phyloP scores from a whole-genome alignment of 2,329 filamentous ascomycete species.

The Claviceps maximensis region DNA sequence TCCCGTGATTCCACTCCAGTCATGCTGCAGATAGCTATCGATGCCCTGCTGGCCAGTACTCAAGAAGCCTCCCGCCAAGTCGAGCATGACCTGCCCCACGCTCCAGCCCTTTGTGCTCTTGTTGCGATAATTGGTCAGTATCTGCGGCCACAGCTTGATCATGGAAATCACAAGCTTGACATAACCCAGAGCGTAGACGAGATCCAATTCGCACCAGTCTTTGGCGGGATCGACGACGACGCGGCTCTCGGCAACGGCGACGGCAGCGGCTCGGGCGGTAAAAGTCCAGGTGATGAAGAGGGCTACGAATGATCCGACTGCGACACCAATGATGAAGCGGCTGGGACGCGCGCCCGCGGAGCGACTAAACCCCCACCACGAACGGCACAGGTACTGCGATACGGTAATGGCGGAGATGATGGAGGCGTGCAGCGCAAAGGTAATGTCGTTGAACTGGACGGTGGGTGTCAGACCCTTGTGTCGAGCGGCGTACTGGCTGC shows the following conservation, averaged over 20 bases:
- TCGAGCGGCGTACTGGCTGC: slow-evolving; percentile 69
- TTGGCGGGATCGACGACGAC: slow-evolving; percentile 21
- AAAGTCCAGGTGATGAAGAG: slow-evolving; percentile 31
- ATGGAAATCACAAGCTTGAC: slow-evolving; percentile 82
- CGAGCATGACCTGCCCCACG: slow-evolving; percentile 72
- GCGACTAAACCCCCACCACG: slow-evolving; percentile 62
- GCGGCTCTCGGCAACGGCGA: no score
- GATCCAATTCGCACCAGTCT: slow-evolving; percentile 50
- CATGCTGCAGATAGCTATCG: slow-evolving; percentile 69
- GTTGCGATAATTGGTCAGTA: slow-evolving; percentile 69
- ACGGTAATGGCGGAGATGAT: slow-evolving; percentile 59
- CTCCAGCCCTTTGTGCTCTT: slow-evolving; percentile 80
- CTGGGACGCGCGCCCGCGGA: slow-evolving; percentile 42
- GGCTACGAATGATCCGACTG: slow-evolving; percentile 51
- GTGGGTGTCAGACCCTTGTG: slow-evolving; percentile 66
- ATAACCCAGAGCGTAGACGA: slow-evolving; percentile 61
- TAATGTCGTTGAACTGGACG: slow-evolving; percentile 79
- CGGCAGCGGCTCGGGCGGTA: slow-evolving; percentile 30
- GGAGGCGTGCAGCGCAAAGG: slow-evolving; percentile 73
- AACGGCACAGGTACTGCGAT: slow-evolving; percentile 64
- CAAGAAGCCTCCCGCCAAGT: slow-evolving; percentile 68
- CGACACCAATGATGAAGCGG: slow-evolving; percentile 52
- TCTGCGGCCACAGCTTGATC: slow-evolving; percentile 86
- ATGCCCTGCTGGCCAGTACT: slow-evolving; percentile 72
- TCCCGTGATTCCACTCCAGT: slow-evolving; percentile 83